These are phyloP conservation scores for Fusarium sp. DNA, from an alignment of 2,329 filamentous ascomycete genomes.

Conservation along the genomic window DNA sequence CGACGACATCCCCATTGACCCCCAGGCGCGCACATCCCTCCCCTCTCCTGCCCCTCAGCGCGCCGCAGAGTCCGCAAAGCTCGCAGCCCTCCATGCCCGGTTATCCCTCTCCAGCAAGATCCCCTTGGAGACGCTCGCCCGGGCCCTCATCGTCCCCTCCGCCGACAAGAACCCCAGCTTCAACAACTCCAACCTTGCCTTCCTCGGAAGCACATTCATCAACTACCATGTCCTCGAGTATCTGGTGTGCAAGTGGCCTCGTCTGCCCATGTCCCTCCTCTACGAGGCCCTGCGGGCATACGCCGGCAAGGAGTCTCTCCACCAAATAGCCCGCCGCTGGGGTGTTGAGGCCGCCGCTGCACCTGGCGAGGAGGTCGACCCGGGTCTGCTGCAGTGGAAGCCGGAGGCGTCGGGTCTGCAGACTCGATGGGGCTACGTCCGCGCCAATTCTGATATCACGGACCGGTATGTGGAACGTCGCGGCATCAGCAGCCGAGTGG, in stretches of 20 bases:
- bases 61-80: conserved; percentile 83
- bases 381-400: conserved; percentile 87
- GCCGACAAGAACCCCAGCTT: conserved; percentile 83
- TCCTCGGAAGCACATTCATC: conserved; percentile 84
- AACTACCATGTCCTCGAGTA: conserved; percentile 91
- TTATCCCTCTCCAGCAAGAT: conserved; percentile 84
- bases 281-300: conserved; percentile 90
- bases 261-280: conserved; percentile 88
- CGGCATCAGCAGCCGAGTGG: conserved; percentile 79
- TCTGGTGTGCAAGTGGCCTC: conserved; percentile 89
- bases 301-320: conserved; percentile 79
- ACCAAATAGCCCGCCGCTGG: conserved; percentile 84
- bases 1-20: conserved; percentile 28
- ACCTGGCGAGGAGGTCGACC: conserved; percentile 91
- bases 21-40: conserved; percentile 53
- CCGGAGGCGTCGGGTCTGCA: conserved; percentile 58
- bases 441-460: conserved; percentile 60
- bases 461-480: conserved; percentile 65
- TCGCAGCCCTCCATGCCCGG: conserved; percentile 91
- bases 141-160: conserved; percentile 85
- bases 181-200: conserved; percentile 89
- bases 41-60: conserved; percentile 79
- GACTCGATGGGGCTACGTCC: conserved; percentile 64
- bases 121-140: conserved; percentile 86
- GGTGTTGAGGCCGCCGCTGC: conserved; percentile 89